phyloP scores from a whole-genome alignment of 257 asterid species.

The Nyctanthes arbortristis region DNA sequence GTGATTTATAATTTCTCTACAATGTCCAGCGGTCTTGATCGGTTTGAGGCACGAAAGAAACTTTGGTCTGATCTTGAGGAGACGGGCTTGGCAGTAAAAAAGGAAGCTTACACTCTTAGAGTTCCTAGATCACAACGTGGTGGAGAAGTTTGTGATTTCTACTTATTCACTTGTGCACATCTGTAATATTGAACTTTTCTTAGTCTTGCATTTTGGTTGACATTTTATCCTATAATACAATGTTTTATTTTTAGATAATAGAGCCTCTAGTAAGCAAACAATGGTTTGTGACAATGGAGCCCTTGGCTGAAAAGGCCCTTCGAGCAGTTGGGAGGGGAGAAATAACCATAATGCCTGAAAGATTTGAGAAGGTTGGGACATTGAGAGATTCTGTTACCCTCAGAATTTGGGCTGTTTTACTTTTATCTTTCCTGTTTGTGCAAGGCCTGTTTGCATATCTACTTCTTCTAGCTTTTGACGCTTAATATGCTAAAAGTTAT shows the following conservation, averaged over 20 bases:
- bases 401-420: slow-evolving; percentile 19
- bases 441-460: slow-evolving; percentile 14
- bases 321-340: slow-evolving; percentile 86
- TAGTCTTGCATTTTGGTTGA: neutral
- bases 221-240: slow-evolving; percentile 26
- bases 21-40: slow-evolving; percentile 88
- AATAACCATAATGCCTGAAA: slow-evolving; percentile 82
- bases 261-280: slow-evolving; percentile 98
- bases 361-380: slow-evolving; percentile 83
- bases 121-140: slow-evolving; percentile 99
- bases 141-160: slow-evolving; percentile 78
- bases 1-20: slow-evolving; percentile 22
- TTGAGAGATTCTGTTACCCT: slow-evolving; percentile 14
- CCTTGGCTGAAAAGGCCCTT: slow-evolving; percentile 94
- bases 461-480: slow-evolving; percentile 13
- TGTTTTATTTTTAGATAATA: slow-evolving; percentile 60
- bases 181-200: slow-evolving; percentile 21
- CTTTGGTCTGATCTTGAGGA: slow-evolving; percentile 96
- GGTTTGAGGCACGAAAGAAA: slow-evolving; percentile 96
- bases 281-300: slow-evolving; percentile 98
- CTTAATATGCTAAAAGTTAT: slow-evolving; percentile 9
- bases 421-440: slow-evolving; percentile 17
- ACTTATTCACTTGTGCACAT: slow-evolving; percentile 17
- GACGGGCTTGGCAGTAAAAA: slow-evolving; percentile 88
- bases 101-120: slow-evolving; percentile 77